These are phyloP conservation scores for Bacidia gigantensis DNA, from an alignment of 495 filamentous ascomycete species.

Conservation along the genomic window DNA sequence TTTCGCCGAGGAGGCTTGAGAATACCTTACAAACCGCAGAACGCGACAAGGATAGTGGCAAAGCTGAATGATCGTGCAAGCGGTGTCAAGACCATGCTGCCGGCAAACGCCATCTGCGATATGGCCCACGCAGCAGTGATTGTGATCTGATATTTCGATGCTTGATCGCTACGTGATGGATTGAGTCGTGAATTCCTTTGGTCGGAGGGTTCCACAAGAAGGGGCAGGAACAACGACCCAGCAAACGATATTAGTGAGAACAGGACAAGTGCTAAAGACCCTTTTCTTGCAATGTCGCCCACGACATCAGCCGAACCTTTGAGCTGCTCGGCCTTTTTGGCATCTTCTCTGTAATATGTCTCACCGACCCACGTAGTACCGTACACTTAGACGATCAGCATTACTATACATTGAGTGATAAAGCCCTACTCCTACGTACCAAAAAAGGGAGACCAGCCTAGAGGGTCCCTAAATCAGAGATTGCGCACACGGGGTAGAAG, in stretches of 20 bases:
- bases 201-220: slow-evolving; percentile 47
- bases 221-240: slow-evolving; percentile 53
- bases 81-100: slow-evolving; percentile 54
- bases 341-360: slow-evolving; percentile 79
- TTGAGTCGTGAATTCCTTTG: no score
- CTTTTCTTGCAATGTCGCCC: slow-evolving; percentile 60
- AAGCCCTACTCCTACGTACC: background rate
- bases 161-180: no score
- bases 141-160: slow-evolving; percentile 47
- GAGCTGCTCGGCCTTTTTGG: slow-evolving; percentile 34
- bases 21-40: slow-evolving; percentile 50
- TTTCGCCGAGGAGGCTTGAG: background rate
- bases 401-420: background rate
- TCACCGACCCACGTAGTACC: slow-evolving; percentile 94
- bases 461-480: slow-evolving; percentile 5
- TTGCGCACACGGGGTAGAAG: slow-evolving; percentile 32
- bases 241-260: slow-evolving; percentile 56
- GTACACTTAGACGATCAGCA: slow-evolving; percentile 41
- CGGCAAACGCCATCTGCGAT: slow-evolving; percentile 51
- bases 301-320: slow-evolving; percentile 37
- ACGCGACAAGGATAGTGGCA: slow-evolving; percentile 52
- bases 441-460: slow-evolving; percentile 65
- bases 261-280: slow-evolving; percentile 51
- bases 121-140: slow-evolving; percentile 56
- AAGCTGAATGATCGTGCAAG: slow-evolving; percentile 54